Evolutionary conservation across 805 yeast species (phyloP), one percentile per base, ranked within the genome.

Genomic region (Starmerella khaoyaiensis): DNA sequence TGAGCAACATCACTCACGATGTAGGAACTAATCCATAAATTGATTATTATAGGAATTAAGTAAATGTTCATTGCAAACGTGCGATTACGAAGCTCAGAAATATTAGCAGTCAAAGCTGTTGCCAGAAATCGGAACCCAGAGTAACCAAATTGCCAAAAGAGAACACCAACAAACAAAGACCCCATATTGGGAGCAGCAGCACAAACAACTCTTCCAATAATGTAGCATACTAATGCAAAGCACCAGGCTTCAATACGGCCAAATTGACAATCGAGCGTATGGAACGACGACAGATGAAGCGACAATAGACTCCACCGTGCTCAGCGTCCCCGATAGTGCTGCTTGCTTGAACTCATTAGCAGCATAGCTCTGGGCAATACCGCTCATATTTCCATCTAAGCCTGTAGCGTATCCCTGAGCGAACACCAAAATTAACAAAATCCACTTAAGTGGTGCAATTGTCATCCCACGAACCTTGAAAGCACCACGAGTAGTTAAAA

Each of bases 21-120:
- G n/a, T 74, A 60, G 53, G 82, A 86, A 18, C 74, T 59, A 37
- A 77, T 65, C 90, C 90, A 79, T 16, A 86, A 74, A 58, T 76
- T 79, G 58, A 79, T 74, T 51, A 79, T 71, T 47, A 68, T 75
- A 2, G 87, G 87, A 50, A 73, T 64, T 5, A 81, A 69, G 21
- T 84, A 82, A 28, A 74, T 62, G 46, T 76, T 72, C 31, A 77
- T 70, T 46, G 64, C 68, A 31, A 71, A 62, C 49, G 77, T 63
- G 61, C 87, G 72, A 79, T 83, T 75, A 54, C 71, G 75, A 50
- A 79, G 62, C 43, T 65, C 62, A 9, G 86, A 75, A 50, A 72
- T 63, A 57, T 79, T 90, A 2, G 82, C 74, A 41, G 72, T 55
- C 29, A 78, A 61, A 28, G 78, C 59, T 44, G 72, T 65, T 22